phyloP scores from a whole-genome alignment of 331 rosid species.

The Acacia pycnantha region DNA sequence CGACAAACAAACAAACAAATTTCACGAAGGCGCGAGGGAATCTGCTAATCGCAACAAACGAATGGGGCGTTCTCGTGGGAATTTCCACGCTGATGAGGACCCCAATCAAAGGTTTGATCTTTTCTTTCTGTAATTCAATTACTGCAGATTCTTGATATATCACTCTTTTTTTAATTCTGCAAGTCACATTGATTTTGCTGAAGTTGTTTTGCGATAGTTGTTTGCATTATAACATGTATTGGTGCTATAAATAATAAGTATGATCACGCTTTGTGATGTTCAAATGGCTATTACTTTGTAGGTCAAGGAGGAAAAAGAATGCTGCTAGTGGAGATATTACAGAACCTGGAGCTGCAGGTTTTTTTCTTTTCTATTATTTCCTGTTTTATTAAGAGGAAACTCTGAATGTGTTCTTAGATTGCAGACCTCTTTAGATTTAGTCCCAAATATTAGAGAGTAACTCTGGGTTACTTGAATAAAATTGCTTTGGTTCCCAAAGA shows the following conservation, averaged over 20 bases:
- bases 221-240: not conserved
- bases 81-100: constrained; percentile 83
- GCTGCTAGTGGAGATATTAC: constrained; percentile 78
- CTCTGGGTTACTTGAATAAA: not conserved
- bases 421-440: not conserved
- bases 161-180: not conserved
- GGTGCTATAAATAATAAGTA: not conserved
- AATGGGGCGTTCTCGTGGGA: constrained; percentile 99
- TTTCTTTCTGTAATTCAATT: not conserved
- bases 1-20: not conserved
- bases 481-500: not conserved
- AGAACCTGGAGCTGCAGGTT: constrained; percentile 80
- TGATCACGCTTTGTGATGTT: constrained; percentile 14
- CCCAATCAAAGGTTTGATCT: constrained; percentile 77
- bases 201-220: constrained; percentile 8
- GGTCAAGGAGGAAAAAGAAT: constrained; percentile 95
- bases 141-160: not conserved
- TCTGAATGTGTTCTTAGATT: not conserved
- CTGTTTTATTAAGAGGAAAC: constrained; percentile 4
- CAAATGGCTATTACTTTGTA: constrained; percentile 30
- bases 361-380: not conserved
- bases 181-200: constrained; percentile 15
- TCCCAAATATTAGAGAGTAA: not conserved
- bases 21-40: constrained; percentile 24
- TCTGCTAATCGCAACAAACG: constrained; percentile 28